Evolutionary conservation across 2,329 filamentous ascomycete genomes (phyloP), one percentile per base, ranked within the genome.

Genomic region (Talaromyces sp.): DNA sequence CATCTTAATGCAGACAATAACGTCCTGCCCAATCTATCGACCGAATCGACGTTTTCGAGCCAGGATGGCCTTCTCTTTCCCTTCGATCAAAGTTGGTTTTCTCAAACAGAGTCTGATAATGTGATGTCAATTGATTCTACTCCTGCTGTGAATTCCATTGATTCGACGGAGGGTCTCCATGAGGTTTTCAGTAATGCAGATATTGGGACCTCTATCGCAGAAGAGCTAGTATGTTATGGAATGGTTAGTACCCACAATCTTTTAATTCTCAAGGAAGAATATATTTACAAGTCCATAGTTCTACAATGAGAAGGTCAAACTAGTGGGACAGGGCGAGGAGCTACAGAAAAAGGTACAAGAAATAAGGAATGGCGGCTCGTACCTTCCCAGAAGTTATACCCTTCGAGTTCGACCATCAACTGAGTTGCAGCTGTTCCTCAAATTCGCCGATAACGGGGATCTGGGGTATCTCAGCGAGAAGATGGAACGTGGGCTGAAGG

Each of bases 391-490:
- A 29, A 61, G 25, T 7, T 34, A 38, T 25, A 61, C 59, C 4
- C 47, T 61, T 8, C 43, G 43, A 10, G 27, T 51, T 5, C 27
- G 8, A 49, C n/a, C 29, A 17, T 36, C 45, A n/a, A 31, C 7
- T 17, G 45, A 61, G 10, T 13, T 36, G 5, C 59, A 61, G 25
- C 10, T 61, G 7, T 51, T 61, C 13, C 40, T 61, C 13, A 61
- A 61, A 17, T 53, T 61, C 8, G 11, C 45, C n/a, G 59, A 61
- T 38, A 31, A 43, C 15, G 45, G 13, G 22, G n/a, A 61, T 10
- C 19, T 61, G 19, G 59, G 59, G 38, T 51, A 51, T 13, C 59
- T 61, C n/a, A 36, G 29, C 29, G 59, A 61, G 11, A 61, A 61
- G 31, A 25, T 61, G 40, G 47, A 61, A 22, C 45, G 47, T 0